A percentile compares a stretch with the other conserved stretches of the same genome.
Conservation (phyloP, 1,284 basidiomycete species). For the Agroathelia rolfsii region DNA sequence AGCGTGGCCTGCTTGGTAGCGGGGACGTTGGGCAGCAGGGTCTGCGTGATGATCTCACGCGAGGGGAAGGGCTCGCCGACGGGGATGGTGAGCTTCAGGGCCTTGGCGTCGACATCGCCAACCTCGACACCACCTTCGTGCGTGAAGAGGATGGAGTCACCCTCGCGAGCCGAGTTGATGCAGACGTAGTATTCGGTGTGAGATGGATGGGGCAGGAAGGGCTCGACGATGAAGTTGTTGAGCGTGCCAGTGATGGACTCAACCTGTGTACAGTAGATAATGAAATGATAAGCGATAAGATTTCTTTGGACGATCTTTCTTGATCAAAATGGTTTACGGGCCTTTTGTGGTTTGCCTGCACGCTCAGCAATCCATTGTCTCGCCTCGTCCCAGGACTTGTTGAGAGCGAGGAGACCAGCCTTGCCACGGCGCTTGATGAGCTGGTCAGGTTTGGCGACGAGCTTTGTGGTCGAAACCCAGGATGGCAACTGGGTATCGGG, state of each 20-base stretch:
- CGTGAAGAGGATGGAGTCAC: slow-evolving; percentile 96
- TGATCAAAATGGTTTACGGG: too few relatives aligned
- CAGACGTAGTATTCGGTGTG: slow-evolving; percentile 98
- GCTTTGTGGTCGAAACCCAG: slow-evolving; percentile 85
- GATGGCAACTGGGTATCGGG: slow-evolving; percentile 66
- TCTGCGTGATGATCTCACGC: slow-evolving; percentile 64
- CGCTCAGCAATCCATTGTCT: slow-evolving; percentile 82
- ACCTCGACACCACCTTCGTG: slow-evolving; percentile 99
- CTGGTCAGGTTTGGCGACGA: slow-evolving; percentile 94
- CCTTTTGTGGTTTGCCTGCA: slow-evolving; percentile 91
- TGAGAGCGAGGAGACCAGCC: slow-evolving; percentile 89
- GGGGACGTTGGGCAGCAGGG: slow-evolving; percentile 75
- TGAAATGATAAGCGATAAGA: too few relatives aligned
- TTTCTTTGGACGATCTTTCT: too few relatives aligned
- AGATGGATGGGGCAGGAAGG: slow-evolving; percentile 92
- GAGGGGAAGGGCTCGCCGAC: slow-evolving; percentile 75
- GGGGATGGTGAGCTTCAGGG: slow-evolving; percentile 81
- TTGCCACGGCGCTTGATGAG: slow-evolving; percentile 99
- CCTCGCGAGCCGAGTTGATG: slow-evolving; percentile 92
- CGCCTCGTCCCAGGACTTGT: slow-evolving; percentile 86
- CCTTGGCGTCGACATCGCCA: slow-evolving; percentile 97
- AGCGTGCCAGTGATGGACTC: slow-evolving; percentile 90
- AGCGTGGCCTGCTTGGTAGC: slow-evolving; percentile 78
- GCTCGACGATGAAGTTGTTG: slow-evolving; percentile 97
- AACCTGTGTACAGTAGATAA: too few relatives aligned